Evolutionary conservation across 768 basidiomycete species (phyloP).

Genomic region (Tubosaeta brunneosetosa): DNA sequence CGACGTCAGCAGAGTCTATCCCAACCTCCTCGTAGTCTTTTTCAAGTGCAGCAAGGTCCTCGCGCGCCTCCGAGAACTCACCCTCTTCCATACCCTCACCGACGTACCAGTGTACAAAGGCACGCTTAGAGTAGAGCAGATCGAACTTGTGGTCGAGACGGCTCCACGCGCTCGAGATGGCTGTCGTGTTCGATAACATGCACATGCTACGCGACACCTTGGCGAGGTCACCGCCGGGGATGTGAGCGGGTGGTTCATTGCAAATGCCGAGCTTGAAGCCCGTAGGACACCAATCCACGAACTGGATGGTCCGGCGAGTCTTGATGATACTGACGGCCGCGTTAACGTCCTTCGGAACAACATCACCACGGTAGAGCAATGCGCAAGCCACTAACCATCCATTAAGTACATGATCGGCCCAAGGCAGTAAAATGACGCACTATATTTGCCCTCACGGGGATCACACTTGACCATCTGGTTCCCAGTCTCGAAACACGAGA

Average conservation of each 20-base stretch:
- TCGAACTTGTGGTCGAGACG: conserved; percentile 77
- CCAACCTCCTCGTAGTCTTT: conserved; percentile 92
- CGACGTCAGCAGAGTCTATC: conserved; percentile 45
- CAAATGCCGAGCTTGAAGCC: conserved; percentile 79
- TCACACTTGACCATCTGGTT: conserved; percentile 83
- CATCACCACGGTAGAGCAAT: conserved; percentile 69
- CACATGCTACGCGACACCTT: conserved; percentile 72
- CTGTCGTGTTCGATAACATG: conserved; percentile 74
- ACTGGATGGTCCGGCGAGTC: conserved; percentile 75
- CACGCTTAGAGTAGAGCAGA: conserved; percentile 66
- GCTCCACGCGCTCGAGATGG: conserved; percentile 72
- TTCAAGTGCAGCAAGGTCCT: conserved; percentile 99
- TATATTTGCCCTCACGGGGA: conserved; percentile 77
- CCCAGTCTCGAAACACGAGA: conserved; percentile 75
- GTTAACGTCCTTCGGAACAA: conserved; percentile 75
- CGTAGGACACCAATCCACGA: conserved; percentile 76
- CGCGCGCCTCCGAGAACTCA: conserved; percentile 98
- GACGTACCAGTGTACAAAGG: conserved; percentile 59
- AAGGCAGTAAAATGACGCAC: conserved; percentile 27
- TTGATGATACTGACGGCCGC: conserved; percentile 70
- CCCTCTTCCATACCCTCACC: conserved; percentile 86
- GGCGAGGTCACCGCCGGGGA: conserved; percentile 73
- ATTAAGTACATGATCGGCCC: neutral
- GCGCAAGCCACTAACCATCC: conserved; percentile 55
- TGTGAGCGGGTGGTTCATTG: conserved; percentile 71